phyloP scores from a whole-genome alignment of 176 grass and related monocot genomes.

The Oryza glumipatula region DNA sequence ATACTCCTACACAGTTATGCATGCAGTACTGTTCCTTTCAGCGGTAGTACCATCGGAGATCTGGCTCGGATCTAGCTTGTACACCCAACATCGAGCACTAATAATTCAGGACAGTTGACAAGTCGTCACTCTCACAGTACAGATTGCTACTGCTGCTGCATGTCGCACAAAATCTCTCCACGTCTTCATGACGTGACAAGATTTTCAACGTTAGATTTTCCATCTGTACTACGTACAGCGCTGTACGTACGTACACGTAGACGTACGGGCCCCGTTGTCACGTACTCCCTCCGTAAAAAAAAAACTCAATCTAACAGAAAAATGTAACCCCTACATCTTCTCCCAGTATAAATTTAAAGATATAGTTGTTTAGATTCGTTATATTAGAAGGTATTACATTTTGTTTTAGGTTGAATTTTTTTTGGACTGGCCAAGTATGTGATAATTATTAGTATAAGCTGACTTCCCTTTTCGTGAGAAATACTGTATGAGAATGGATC shows the following conservation, averaged over 20 bases:
- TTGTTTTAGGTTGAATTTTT: rapidly evolving
- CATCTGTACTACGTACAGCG: no score
- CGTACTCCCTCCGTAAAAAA: no score
- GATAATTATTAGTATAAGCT: neutral
- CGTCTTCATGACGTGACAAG: neutral
- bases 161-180: neutral
- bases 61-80: neutral
- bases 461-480: neutral
- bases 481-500: neutral
- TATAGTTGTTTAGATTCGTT: no score
- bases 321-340: no score
- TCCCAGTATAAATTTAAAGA: no score
- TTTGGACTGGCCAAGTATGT: no score
- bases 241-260: neutral
- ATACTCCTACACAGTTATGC: no score
- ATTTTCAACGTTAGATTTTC: neutral
- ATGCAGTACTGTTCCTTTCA: neutral
- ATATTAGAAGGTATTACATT: no score
- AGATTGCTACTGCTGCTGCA: neutral
- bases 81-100: no score
- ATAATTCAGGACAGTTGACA: neutral
- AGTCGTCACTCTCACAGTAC: neutral
- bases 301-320: no score
- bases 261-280: neutral
- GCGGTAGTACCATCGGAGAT: neutral